Percentiles rank a stretch among this genome's conserved stretches.
Conservation (phyloP, 306 rosid species). For the Prunus kanzakura region DNA sequence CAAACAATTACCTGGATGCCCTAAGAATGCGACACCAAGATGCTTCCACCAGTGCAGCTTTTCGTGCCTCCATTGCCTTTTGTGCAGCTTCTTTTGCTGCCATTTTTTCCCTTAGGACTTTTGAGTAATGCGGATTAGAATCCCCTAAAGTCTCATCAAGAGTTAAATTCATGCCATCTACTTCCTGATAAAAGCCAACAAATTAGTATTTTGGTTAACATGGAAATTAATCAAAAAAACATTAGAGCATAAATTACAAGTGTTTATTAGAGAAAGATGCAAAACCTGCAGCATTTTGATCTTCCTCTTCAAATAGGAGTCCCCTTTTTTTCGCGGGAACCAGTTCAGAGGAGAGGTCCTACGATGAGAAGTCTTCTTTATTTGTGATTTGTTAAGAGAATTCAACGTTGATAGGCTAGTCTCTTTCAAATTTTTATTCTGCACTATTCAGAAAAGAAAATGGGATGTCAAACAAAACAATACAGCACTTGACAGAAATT, state of each 20-base stretch:
- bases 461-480: not conserved
- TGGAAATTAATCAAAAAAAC: not conserved
- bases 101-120: constrained; percentile 82
- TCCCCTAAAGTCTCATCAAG: constrained; percentile 91
- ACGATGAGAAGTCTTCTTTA: constrained; percentile 74
- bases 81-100: constrained; percentile 87
- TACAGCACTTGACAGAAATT: not conserved
- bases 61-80: constrained; percentile 77
- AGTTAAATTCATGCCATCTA: constrained; percentile 75
- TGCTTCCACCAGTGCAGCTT: constrained; percentile 88
- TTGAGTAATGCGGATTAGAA: constrained; percentile 89
- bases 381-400: constrained; percentile 71
- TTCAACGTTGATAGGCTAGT: constrained; percentile 39
- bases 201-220: constrained; percentile 7
- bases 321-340: constrained; percentile 85
- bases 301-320: constrained; percentile 83
- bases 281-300: constrained; percentile 89
- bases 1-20: constrained; percentile 60
- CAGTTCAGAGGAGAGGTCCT: constrained; percentile 82
- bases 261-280: not conserved
- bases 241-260: not conserved
- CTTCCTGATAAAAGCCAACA: constrained; percentile 48
- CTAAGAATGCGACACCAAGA: constrained; percentile 92
- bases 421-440: constrained; percentile 64
- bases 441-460: constrained; percentile 23